phyloP scores from a whole-genome alignment of 345 rosid species.

The Brassica juncea region DNA sequence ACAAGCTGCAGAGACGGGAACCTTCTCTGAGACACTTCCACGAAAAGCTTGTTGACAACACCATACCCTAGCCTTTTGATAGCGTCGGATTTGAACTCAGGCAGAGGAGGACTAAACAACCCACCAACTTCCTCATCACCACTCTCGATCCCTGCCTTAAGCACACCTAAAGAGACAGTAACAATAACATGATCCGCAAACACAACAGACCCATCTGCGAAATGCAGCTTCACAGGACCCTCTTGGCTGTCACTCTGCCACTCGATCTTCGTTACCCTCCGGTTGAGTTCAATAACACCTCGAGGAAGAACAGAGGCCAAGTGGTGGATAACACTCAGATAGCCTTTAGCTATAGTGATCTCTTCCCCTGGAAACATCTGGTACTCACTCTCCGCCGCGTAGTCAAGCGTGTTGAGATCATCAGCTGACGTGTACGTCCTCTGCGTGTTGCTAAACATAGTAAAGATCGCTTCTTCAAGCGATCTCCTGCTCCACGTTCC shows the following conservation, averaged over 20 bases:
- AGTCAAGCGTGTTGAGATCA: constrained; percentile 73
- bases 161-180: constrained; percentile 87
- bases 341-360: constrained; percentile 94
- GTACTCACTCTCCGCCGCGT: constrained; percentile 83
- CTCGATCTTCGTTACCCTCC: constrained; percentile 62
- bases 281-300: constrained; percentile 65
- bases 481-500: constrained; percentile 58
- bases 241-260: constrained; percentile 56
- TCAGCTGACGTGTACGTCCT: constrained; percentile 91
- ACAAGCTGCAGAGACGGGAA: constrained; percentile 78
- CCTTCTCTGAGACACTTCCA: constrained; percentile 41
- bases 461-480: constrained; percentile 72
- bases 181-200: constrained; percentile 87
- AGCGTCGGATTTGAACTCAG: constrained; percentile 72
- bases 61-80: constrained; percentile 85
- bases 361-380: constrained; percentile 92
- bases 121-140: constrained; percentile 44
- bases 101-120: constrained; percentile 77
- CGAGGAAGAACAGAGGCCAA: constrained; percentile 78
- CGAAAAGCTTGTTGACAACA: constrained; percentile 89
- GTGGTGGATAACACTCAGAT: constrained; percentile 59
- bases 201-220: constrained; percentile 73
- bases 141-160: constrained; percentile 64
- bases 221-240: constrained; percentile 76
- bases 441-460: constrained; percentile 73